Conservation (phyloP, 129 eudicot genomes). For the Scalesia atractyloides region DNA sequence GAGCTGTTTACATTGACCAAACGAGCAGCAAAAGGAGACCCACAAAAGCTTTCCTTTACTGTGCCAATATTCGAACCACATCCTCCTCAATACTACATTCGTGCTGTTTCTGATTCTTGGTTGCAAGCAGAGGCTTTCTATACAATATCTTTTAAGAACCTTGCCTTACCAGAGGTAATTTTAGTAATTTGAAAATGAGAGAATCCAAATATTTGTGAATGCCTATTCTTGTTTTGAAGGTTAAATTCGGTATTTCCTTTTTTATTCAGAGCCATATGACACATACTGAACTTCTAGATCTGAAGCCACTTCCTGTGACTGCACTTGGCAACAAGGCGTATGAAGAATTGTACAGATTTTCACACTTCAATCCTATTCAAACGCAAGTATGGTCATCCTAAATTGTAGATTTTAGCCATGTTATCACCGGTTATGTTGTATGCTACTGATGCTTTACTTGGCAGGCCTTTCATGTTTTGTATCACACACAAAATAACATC, state of each 20-base stretch:
- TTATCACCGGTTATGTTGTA: slow-evolving; percentile 15
- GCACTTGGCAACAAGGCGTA: slow-evolving; percentile 83
- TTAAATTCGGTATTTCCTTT: slow-evolving; percentile 10
- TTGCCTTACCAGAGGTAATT: slow-evolving; percentile 90
- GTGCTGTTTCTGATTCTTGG: slow-evolving; percentile 98
- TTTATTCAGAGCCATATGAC: slow-evolving; percentile 78
- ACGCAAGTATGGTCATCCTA: slow-evolving; percentile 64
- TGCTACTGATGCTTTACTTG: slow-evolving; percentile 26
- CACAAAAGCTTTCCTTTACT: slow-evolving; percentile 92
- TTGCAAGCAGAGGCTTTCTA: slow-evolving; percentile 89
- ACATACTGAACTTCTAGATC: slow-evolving; percentile 93
- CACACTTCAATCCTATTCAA: slow-evolving; percentile 98
- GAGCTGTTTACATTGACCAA: slow-evolving; percentile 92
- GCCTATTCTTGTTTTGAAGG: background rate
- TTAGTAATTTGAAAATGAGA: slow-evolving; percentile 11
- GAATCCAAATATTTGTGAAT: background rate
- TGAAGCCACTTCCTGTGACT: slow-evolving; percentile 98
- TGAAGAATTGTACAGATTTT: slow-evolving; percentile 80
- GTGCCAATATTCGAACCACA: slow-evolving; percentile 99
- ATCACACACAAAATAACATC: slow-evolving; percentile 86
- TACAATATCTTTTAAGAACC: slow-evolving; percentile 81
- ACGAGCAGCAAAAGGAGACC: slow-evolving; percentile 81
- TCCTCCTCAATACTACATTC: slow-evolving; percentile 95
- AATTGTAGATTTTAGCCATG: background rate
- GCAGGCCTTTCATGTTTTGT: slow-evolving; percentile 96